Base-by-base conservation (phyloP, 2,329 filamentous ascomycete species). In the Cladosporium sp. region DNA sequence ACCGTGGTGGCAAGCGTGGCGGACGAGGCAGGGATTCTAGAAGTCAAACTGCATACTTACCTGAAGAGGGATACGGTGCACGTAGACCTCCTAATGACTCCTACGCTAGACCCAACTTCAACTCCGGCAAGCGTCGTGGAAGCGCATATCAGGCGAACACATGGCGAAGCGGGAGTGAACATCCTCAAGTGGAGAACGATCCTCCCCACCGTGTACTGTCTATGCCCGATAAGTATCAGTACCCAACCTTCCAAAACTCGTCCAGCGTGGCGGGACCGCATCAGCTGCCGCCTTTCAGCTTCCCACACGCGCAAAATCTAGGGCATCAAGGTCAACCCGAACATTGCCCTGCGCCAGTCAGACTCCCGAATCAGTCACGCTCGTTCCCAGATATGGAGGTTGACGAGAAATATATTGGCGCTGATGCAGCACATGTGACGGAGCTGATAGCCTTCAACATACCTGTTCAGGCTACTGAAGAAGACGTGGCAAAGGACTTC, bases 391-490 rank as follows among this genome's bases (percentile, higher is more conserved):
- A 55, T 9, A 22, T 19, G 17, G 40, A 55, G 6, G 52, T 61
- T 15, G 57, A 52, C 4, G 25, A 53, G 32, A 47, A 37, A 4
- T 45, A 45, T 19, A 63, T 63, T 32, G 61, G 61, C n/a, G 15
- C 24, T 3, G 53, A 60, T 36, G 59, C 57, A 22, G 47, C 47
- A 12, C 49, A 62, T 24, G 60, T 60, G 3, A 48, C 19, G 20
- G 54, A 60, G 49, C 35, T 63, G 28, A 34, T 60, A 15, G 28
- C 58, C 35, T 62, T 59, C 56, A 54, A 51, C n/a, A 40, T 57
- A 13, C 55, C 55, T 13, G 4, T 45, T 1, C 15, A 9, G 12
- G 8, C 10, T 8, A 44, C 45, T 8, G 45, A 51, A 12, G 7
- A 22, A 8, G 55, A 57, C 12, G 24, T 57, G 22, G 40, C 32